Base-by-base conservation (phyloP, 2,329 filamentous ascomycete species). In the Anisogramma anomala region DNA sequence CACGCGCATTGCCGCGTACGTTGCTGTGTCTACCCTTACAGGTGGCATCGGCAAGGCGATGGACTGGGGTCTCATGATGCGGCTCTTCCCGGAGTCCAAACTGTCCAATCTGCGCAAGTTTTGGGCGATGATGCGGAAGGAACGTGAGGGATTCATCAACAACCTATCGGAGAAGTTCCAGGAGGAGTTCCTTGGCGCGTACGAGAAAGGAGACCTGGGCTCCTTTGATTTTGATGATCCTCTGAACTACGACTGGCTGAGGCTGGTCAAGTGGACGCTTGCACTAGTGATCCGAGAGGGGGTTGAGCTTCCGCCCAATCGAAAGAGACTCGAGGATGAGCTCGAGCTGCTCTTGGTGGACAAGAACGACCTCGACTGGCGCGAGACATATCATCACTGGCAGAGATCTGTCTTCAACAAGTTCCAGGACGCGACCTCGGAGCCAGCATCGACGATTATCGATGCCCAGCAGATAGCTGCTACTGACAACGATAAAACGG, bases 171-270 rank as follows among this genome's bases (percentile, higher is more conserved):
- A 68, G 5, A 71, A 74, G 35, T 84, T 89, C 48, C 77, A 82
- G 50, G 64, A 72, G 13, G 67, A 65, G 6, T 84, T 84, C 50
- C 60, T 85, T 5, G 59, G 67, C 34, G 82, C 82, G 0, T 85
- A 86, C 49, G 72, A 78, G 48, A 66, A 65, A 2, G 70, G 71
- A 7, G 68, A 79, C 46, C 49, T 88, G 1, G 69, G 76, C 2
- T 57, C 65, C 2, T 65, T 88, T 15, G 65, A 85, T 54, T 83
- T 74, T 48, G 68, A 82, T 37, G 61, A 81, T 33, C 66, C 77
- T 0, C 57, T 71, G 28, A 67, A 69, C 2, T 85, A 84, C 45
- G 79, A 88, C 53, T 87, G 84, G 82, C 60, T 65, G 8, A 58
- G 56, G 4, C 58, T 88, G 5, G 70, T 87, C 34, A 65, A 70